Conservation (phyloP, 257 asterid species). For the Jacaranda mimosifolia region DNA sequence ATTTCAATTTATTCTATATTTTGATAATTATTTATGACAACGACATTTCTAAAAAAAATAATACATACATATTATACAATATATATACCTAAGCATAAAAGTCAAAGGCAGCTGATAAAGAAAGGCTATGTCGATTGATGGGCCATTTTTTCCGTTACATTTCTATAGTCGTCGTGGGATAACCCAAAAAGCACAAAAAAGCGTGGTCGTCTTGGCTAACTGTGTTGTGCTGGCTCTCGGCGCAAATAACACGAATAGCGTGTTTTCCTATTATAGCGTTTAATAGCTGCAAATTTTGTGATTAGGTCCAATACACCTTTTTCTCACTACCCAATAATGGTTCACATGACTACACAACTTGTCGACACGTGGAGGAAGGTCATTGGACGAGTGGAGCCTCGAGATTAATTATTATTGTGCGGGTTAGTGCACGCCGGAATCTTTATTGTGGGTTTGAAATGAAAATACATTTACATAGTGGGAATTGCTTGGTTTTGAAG, state of each 20-base stretch:
- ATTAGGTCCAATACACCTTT: constrained; percentile 35
- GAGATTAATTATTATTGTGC: constrained; percentile 49
- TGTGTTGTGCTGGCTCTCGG: neutral
- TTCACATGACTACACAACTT: constrained; percentile 66
- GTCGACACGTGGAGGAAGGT: constrained; percentile 54
- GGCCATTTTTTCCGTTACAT: constrained; percentile 35
- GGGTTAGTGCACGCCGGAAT: constrained; percentile 75
- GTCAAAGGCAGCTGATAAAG: constrained; percentile 35
- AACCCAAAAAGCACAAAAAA: constrained; percentile 8
- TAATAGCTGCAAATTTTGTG: constrained; percentile 16
- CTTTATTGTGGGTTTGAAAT: constrained; percentile 44
- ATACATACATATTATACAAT: neutral
- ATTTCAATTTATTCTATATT: neutral
- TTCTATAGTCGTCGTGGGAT: constrained; percentile 7
- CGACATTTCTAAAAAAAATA: neutral
- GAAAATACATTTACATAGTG: constrained; percentile 23
- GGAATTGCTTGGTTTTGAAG: constrained; percentile 68
- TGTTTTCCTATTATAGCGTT: no score
- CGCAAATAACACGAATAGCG: no score
- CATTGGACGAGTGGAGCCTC: constrained; percentile 62
- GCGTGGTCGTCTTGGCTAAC: neutral
- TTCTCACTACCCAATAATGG: constrained; percentile 62
- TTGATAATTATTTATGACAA: neutral
- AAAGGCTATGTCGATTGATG: constrained; percentile 20
- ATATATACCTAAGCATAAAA: neutral